Evolutionary conservation across 2,329 filamentous ascomycete species (phyloP), one percentile per base, ranked within the genome.

Genomic region (Sporothrix pseudoabietina): DNA sequence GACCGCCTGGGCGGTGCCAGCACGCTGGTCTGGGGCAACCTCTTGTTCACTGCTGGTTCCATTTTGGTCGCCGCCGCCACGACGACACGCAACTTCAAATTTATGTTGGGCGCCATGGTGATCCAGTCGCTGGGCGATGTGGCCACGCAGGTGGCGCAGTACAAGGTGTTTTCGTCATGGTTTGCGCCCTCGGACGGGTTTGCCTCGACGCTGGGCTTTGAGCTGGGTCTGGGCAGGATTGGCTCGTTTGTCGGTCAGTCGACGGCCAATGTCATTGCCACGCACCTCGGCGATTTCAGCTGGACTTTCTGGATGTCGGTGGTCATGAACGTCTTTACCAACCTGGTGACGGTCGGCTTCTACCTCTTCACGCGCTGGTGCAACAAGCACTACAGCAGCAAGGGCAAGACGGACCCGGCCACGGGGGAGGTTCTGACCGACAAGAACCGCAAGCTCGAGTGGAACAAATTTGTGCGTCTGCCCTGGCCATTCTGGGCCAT

Each of bases 131-230:
- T 90, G 0, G 88, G 88, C n/a, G 88, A 90, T 74, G 88, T 90
- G 26, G 87, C 88, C 0, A 90, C 89, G 0, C 88, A 90, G 76
- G 84, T 90, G 41, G 89, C 89, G 0, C 88, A 90, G 77, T 90
- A 90, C 78, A 89, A 90, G 74, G 85, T 90, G 75, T 90, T 90
- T 76, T 89, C 87, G 0, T 88, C 87, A 0, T 90, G 88, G 88
- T 90, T 90, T 75, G 83, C 88, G 0, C 89, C 88, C 0, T 87
- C 83, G 8, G 85, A 87, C 72, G 88, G 88, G 1, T 90, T 90
- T 77, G 89, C 88, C 0, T 88, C 87, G 0, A 90, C 88, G 0
- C 82, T 90, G 0, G 88, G 85, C 0, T 85, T 90, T 4, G 88
- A 90, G 77, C 82, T 90, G 0, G 87, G 84, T 0, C 84, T 90